A percentile compares a stretch with the other conserved stretches of the same genome.
Evolutionary conservation across 148 eudicot species (phyloP).

Genomic region (Heliamphora exappendiculata): DNA sequence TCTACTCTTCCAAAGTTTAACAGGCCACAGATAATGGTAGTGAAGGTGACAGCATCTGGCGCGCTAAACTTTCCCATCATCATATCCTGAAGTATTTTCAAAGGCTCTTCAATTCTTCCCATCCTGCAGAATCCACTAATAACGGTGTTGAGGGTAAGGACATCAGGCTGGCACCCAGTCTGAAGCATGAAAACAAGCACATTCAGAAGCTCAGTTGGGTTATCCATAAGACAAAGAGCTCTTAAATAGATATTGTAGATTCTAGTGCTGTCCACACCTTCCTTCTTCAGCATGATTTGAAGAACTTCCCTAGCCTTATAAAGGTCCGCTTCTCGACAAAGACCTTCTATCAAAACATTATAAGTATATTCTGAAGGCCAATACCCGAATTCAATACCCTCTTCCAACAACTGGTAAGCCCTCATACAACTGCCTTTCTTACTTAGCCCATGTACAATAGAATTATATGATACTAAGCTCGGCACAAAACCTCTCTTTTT

Average conservation of each 20-base stretch:
- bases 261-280: conserved; percentile 44
- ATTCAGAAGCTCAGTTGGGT: conserved; percentile 68
- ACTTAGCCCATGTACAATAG: conserved; percentile 68
- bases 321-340: conserved; percentile 53
- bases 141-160: conserved; percentile 70
- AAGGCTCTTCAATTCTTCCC: conserved; percentile 58
- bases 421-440: conserved; percentile 70
- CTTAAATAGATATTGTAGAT: conserved; percentile 67
- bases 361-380: conserved; percentile 73
- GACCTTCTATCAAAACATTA: conserved; percentile 59
- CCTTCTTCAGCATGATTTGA: conserved; percentile 42
- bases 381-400: conserved; percentile 62
- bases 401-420: conserved; percentile 83
- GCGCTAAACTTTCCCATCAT: conserved; percentile 55
- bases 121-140: conserved; percentile 68
- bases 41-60: conserved; percentile 78
- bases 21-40: conserved; percentile 58
- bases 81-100: conserved; percentile 67
- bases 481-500: conserved; percentile 62
- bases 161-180: conserved; percentile 62
- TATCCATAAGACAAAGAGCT: conserved; percentile 52
- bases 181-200: conserved; percentile 61
- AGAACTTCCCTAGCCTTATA: conserved; percentile 60
- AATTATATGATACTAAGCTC: conserved; percentile 58
- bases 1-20: conserved; percentile 41